Percentiles rank a stretch among this genome's conserved stretches.
phyloP scores from a whole-genome alignment of 169 alveolate species.

The Amoebophrya sp. region DNA sequence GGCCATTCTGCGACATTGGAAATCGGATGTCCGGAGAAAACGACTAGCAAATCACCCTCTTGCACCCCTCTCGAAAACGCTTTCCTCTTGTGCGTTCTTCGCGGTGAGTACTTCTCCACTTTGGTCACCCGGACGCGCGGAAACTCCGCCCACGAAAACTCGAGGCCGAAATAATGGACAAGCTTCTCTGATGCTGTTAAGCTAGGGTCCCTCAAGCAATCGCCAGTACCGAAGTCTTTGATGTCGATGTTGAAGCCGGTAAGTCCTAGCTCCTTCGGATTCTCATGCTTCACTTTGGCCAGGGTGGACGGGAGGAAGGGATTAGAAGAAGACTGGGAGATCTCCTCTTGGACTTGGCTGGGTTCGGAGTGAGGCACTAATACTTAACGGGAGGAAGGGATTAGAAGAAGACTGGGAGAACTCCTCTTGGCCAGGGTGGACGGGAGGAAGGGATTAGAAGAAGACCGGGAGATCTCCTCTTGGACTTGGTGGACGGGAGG shows the following conservation, averaged over 20 bases:
- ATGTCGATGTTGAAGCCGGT: background rate
- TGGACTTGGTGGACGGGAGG: no score
- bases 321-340: no score
- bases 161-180: background rate
- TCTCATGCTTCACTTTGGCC: no score
- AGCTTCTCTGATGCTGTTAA: background rate
- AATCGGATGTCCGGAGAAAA: background rate
- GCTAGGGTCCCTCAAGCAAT: background rate
- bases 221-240: background rate
- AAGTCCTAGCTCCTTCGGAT: background rate
- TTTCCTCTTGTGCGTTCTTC: background rate
- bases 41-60: background rate
- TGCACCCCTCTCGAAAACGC: background rate
- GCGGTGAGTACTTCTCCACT: background rate
- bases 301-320: no score
- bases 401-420: no score
- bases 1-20: background rate
- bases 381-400: no score
- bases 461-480: no score
- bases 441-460: no score
- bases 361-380: no score
- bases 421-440: no score
- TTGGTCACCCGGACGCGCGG: background rate
- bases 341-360: no score
- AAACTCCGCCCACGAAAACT: background rate